phyloP scores from a whole-genome alignment of 106 monocot genomes.

The Dendrobium chrysotoxum region DNA sequence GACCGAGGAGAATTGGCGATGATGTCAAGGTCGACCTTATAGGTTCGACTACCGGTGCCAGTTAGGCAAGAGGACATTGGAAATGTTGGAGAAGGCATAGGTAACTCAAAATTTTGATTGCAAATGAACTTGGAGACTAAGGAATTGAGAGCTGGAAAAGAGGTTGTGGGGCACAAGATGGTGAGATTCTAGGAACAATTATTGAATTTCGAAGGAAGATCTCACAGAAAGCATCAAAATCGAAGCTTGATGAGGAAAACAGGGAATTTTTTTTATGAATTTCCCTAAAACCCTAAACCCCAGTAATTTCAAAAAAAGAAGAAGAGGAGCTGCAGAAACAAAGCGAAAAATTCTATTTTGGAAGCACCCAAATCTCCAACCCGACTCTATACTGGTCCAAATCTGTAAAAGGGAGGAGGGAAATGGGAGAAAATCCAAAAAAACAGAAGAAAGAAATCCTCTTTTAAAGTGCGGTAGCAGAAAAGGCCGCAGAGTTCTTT shows the following conservation, averaged over 20 bases:
- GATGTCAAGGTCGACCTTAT: constrained; percentile 64
- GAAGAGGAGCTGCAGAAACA: neutral
- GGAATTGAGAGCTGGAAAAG: too few relatives aligned
- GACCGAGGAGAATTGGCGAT: constrained; percentile 28
- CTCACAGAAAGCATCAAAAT: neutral
- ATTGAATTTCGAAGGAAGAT: neutral
- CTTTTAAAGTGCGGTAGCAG: neutral
- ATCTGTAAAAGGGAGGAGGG: neutral
- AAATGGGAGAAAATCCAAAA: neutral
- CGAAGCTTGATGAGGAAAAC: neutral
- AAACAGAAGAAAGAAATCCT: neutral
- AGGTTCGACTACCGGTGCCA: constrained; percentile 34
- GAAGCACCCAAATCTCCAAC: neutral
- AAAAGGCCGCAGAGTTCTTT: neutral
- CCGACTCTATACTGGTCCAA: neutral
- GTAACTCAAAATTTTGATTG: too few relatives aligned
- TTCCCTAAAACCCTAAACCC: constrained; percentile 12
- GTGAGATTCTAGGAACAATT: too few relatives aligned
- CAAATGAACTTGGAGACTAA: too few relatives aligned
- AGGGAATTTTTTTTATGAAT: neutral
- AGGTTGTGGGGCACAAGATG: too few relatives aligned
- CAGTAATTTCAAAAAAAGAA: neutral
- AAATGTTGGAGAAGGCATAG: neutral
- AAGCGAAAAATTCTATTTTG: neutral
- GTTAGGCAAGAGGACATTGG: constrained; percentile 9